phyloP scores from a whole-genome alignment of 75 land plant species.

The Adiantum capillusveneris region DNA sequence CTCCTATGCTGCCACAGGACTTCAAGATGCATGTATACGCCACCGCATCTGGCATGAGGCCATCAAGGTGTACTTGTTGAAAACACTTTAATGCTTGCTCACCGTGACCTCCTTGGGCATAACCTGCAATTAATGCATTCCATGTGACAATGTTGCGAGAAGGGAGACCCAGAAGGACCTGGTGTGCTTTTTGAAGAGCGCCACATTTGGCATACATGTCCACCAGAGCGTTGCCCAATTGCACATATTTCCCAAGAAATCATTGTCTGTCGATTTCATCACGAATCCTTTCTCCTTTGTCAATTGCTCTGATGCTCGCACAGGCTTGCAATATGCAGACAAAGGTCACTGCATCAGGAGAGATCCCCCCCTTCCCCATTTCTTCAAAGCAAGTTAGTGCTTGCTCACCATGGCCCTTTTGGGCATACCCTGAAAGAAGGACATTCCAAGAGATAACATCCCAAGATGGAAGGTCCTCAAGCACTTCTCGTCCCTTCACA shows the following conservation, averaged over 20 bases:
- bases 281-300: neutral
- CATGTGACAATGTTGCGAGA: constrained; percentile 1
- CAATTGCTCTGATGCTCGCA: too few relatives aligned
- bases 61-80: constrained; percentile 17
- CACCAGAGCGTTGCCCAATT: constrained; percentile 1
- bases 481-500: too few relatives aligned
- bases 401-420: too few relatives aligned
- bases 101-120: constrained; percentile 1
- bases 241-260: constrained; percentile 11
- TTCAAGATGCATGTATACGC: constrained; percentile 25
- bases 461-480: too few relatives aligned
- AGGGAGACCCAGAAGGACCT: neutral
- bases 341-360: too few relatives aligned
- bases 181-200: constrained; percentile 1
- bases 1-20: constrained; percentile 21
- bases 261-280: constrained; percentile 17
- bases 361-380: too few relatives aligned
- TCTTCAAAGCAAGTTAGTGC: too few relatives aligned
- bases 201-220: constrained; percentile 10
- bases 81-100: constrained; percentile 14
- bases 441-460: too few relatives aligned
- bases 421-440: too few relatives aligned
- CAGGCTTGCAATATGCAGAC: too few relatives aligned
- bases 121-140: constrained; percentile 4
- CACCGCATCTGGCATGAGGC: constrained; percentile 29